phyloP scores from a whole-genome alignment of 2,329 filamentous ascomycete species.

The Hypoxylon sp. region DNA sequence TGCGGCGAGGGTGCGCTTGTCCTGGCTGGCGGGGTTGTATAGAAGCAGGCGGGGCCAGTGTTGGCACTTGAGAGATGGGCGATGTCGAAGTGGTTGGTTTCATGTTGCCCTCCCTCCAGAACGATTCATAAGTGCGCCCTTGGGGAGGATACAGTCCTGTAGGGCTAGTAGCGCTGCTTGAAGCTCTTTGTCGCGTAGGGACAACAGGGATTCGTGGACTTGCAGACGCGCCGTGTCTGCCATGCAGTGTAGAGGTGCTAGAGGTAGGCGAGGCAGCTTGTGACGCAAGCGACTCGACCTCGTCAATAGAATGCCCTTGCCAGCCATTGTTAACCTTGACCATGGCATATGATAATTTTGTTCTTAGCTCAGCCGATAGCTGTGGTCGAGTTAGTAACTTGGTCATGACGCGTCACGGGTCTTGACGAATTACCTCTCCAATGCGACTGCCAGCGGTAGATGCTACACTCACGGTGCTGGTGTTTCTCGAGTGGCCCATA shows the following conservation, averaged over 20 bases:
- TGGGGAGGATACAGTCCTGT: conserved; percentile 45
- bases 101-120: conserved; percentile 61
- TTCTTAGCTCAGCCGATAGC: conserved; percentile 74
- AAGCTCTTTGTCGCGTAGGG: conserved; percentile 55
- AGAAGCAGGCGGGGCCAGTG: conserved; percentile 68
- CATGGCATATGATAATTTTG: conserved; percentile 92
- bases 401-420: conserved; percentile 33
- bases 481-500: conserved; percentile 76
- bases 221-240: conserved; percentile 66
- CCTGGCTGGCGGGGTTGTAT: conserved; percentile 65
- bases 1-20: conserved; percentile 63
- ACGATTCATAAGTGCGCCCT: conserved; percentile 60
- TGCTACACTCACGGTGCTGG: conserved; percentile 74
- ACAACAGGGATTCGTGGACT: conserved; percentile 65
- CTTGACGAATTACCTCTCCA: conserved; percentile 75
- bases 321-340: conserved; percentile 93
- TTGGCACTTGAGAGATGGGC: conserved; percentile 55
- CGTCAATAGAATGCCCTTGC: conserved; percentile 82
- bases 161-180: conserved; percentile 53
- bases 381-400: conserved; percentile 45
- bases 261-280: conserved; percentile 75
- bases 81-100: conserved; percentile 59
- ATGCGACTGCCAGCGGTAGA: conserved; percentile 78
- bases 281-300: conserved; percentile 82
- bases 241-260: conserved; percentile 69